A percentile compares a stretch with the other conserved stretches of the same genome.
phyloP scores from a whole-genome alignment of 805 yeast species.

The Candida dendrica region DNA sequence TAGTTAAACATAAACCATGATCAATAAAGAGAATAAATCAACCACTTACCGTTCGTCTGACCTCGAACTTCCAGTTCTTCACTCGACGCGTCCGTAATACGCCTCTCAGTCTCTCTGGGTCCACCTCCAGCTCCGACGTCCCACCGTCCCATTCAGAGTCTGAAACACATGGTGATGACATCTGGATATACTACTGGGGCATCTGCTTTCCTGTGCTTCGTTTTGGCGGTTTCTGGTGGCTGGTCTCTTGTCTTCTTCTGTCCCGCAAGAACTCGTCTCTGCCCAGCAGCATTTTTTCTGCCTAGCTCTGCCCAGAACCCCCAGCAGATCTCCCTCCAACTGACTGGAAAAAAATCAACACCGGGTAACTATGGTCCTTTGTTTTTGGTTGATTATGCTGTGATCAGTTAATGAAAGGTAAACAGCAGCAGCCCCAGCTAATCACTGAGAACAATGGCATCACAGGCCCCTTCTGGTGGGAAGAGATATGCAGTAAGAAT shows the following conservation, averaged over 20 bases:
- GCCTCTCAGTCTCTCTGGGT: neutral
- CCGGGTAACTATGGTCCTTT: neutral
- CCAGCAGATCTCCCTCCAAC: neutral
- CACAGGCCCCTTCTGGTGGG: conserved; percentile 9
- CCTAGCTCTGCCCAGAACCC: neutral
- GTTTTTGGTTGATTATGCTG: no score
- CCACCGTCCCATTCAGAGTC: conserved; percentile 12
- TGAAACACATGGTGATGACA: conserved; percentile 2
- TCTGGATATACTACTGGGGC: neutral
- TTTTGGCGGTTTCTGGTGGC: no score
- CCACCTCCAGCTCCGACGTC: conserved; percentile 1
- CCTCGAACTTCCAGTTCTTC: neutral
- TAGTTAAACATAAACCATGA: neutral
- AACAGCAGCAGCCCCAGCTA: no score
- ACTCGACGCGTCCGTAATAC: neutral
- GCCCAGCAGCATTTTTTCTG: neutral
- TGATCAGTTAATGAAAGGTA: no score
- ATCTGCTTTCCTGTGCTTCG: neutral
- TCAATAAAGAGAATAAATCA: neutral
- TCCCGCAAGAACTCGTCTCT: neutral
- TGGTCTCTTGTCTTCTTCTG: neutral
- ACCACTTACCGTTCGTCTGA: conserved; percentile 3
- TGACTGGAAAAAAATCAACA: neutral
- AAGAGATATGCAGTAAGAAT: conserved; percentile 23
- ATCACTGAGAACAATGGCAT: neutral